Evolutionary conservation across 1,139 yeast genomes (phyloP).

Genomic region (Saccharomycopsis hybrid): DNA sequence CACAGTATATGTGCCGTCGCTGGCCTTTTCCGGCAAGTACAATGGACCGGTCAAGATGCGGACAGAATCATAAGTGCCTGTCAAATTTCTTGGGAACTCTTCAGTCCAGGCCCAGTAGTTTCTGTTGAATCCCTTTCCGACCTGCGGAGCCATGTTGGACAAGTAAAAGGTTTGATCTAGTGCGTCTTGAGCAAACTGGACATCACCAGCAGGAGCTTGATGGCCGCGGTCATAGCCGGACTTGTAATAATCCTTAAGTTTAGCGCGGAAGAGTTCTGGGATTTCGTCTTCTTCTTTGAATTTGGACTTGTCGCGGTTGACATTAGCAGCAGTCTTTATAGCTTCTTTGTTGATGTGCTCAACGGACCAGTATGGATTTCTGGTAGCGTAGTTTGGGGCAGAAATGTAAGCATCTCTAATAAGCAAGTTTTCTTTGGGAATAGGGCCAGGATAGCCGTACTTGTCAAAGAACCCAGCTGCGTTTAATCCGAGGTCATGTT

Average conservation of each 20-base stretch:
- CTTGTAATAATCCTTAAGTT: slow-evolving; percentile 78
- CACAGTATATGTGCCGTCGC: slow-evolving; percentile 75
- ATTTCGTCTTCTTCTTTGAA: slow-evolving; percentile 84
- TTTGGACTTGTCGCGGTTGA: slow-evolving; percentile 72
- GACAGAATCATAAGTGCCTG: slow-evolving; percentile 61
- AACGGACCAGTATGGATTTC: slow-evolving; percentile 88
- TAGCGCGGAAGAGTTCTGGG: slow-evolving; percentile 69
- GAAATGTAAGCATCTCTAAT: slow-evolving; percentile 71
- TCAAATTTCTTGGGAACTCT: slow-evolving; percentile 74
- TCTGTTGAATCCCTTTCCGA: slow-evolving; percentile 93
- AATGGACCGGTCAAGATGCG: slow-evolving; percentile 91
- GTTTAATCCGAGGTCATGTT: slow-evolving; percentile 11
- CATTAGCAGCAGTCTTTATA: slow-evolving; percentile 37
- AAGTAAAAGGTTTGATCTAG: slow-evolving; percentile 91
- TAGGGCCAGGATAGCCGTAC: slow-evolving; percentile 93
- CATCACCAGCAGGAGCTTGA: slow-evolving; percentile 97
- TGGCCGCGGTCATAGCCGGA: slow-evolving; percentile 97
- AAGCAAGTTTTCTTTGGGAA: slow-evolving; percentile 59
- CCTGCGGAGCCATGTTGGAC: slow-evolving; percentile 93
- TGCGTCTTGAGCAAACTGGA: slow-evolving; percentile 79
- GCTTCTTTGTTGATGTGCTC: slow-evolving; percentile 85
- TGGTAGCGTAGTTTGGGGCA: slow-evolving; percentile 75
- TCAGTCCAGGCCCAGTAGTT: slow-evolving; percentile 98
- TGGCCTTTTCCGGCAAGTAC: slow-evolving; percentile 69
- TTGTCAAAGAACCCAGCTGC: slow-evolving; percentile 64